Base-by-base conservation (phyloP, 305 asterid genomes). In the Fraxinus sp. region DNA sequence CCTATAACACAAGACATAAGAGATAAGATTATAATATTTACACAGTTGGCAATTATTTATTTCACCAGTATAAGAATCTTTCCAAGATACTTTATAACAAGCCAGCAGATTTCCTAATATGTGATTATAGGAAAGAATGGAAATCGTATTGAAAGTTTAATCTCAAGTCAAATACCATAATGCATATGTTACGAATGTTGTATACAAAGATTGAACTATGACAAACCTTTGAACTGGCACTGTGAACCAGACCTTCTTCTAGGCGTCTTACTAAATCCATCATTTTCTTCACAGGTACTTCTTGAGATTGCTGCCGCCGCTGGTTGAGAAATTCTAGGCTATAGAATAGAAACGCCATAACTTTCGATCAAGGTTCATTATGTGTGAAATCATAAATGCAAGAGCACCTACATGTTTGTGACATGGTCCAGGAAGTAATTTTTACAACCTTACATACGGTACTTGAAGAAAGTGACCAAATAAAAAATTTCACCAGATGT, bases 211-310 rank as follows among this genome's bases (percentile, higher is more conserved):
- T 74, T 70, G 46, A 78, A 78, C 73, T 35, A 41, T 7, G 80
- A 78, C 78, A 82, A 85, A 95, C 99, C 98, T 85, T 94, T 82
- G 99, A 78, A 0, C 86, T 44, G 80, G 98, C 98, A 86, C 70
- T 86, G 91, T 85, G 95, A 83, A 88, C 89, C 82, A 97, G 86
- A 80, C 92, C 92, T 84, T 94, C 99, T 84, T 97, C 99, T 74
- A 97, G 82, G 72, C 97, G 97, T 89, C 79, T 97, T 86, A 91
- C 97, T 83, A 95, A 76, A 84, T 95, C 99, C 16, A 88, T 9
- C 85, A 95, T 74, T 85, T 85, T 95, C 90, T 80, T 88, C 46
- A 39, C 82, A 33, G 95, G 86, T 80, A 80, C 90, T n/a, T 90
- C 97, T 64, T 84, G 91, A 76, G 92, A 68, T 74, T 89, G 98